Base-by-base conservation (phyloP, 305 asterid species). In the Galium porrigens region DNA sequence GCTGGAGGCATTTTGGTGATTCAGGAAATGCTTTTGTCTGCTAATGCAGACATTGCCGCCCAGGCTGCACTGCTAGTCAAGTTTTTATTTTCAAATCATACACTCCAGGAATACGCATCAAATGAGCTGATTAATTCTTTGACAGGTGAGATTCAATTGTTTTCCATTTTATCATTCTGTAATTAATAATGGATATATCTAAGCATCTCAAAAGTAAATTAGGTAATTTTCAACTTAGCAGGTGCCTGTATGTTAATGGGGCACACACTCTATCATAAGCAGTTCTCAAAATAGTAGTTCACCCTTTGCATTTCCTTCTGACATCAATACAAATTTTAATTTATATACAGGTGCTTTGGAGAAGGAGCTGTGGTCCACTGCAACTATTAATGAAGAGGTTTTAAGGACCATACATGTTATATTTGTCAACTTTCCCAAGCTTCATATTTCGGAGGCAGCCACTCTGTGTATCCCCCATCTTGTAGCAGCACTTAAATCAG, bases 71-170 rank as follows among this genome's bases (percentile, higher is more conserved):
- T 87, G 73, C 82, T 87, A 64, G 74, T 85, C 76, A 85, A 84
- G 66, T 77, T 83, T 75, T 72, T 90, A 70, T 87, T 90, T 73
- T 90, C 97, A 53, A 90, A 85, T 72, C 95, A 85, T 76, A 87
- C 92, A 62, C 94, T 90, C 72, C 95, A 87, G 79, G 94, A 90
- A 69, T 90, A 86, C 59, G 92, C 74, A 32, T 87, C 97, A 34
- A 85, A 80, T 54, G 97, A 90, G 72, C 83, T 87, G 33, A 74
- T 90, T 82, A 78, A 82, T 67, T 85, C 95, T 29, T 74, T 90
- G 82, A 85, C 95, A 67, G 97, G 97, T 89, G 42, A 36, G 79
- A 71, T 66, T 76, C 57, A 15, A 51, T 65, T 42, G 59, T 69
- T 48, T 48, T 14, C 44, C 37, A 9, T 32, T 65, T 32, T 42